Base-by-base conservation (phyloP, 306 rosid species). In the Sophora flavescens region DNA sequence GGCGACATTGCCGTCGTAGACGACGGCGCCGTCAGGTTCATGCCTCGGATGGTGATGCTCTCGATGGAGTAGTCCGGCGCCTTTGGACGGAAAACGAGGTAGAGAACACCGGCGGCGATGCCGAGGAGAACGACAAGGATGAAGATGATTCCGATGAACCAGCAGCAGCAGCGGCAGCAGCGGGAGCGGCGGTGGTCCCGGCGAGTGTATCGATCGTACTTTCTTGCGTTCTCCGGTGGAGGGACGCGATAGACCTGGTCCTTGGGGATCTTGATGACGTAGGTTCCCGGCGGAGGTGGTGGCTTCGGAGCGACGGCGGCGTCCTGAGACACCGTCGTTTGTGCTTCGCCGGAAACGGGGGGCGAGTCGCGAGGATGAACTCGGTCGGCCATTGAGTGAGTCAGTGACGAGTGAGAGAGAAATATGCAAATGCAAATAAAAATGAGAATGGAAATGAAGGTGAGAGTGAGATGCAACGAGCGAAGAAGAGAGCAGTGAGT, bases 241-340 rank as follows among this genome's bases (percentile, higher is more conserved):
- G 97, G 98, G 15, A 89, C 83, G 47, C 96, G 96, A 86, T 88
- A 89, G 74, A 89, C 82, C 70, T 84, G 89, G 77, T 93, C 96
- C 78, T 87, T 93, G 9, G 98, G 98, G 58, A 91, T 80, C 65
- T 87, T 75, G 72, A 93, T 81, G 72, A 89, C 84, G 82, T 89
- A 89, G 50, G 93, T 88, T n/a, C 89, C 89, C 0, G 91, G 74
- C 6, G 78, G 82, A 26, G 91, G 89, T 8, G 45, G 32, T 33
- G 48, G 6, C 13, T 62, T 80, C 13, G 44, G 59, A 65, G 59
- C 16, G 53, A 1, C n/a, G 54, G 59, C 9, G 62, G 76, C 1
- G 8, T 68, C 63, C 4, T 62, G 50, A 50, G 67, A 12, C 16
- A 81, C 33, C 10, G 69, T 4, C 64, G 81, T 68, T 14, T 66